A percentile compares a stretch with the other conserved stretches of the same genome.
Evolutionary conservation across 2,329 filamentous ascomycete species (phyloP).

Genomic region (Penicillium decumbens): DNA sequence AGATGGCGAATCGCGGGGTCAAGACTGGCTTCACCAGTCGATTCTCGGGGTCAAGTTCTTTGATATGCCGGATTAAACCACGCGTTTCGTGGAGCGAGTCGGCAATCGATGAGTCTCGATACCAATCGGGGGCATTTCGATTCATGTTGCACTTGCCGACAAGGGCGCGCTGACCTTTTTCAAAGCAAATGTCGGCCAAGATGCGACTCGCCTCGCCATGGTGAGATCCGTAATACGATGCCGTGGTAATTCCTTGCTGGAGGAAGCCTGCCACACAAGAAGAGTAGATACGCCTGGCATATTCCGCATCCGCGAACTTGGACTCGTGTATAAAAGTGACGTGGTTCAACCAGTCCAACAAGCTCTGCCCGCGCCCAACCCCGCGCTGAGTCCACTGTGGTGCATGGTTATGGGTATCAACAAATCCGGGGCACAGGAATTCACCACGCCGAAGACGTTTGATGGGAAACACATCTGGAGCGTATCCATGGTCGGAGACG

Average conservation of each 20-base stretch:
- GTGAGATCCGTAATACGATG: slow-evolving; percentile 35
- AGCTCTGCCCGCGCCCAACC: slow-evolving; percentile 38
- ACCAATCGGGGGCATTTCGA: slow-evolving; percentile 48
- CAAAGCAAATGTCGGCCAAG: slow-evolving; percentile 32
- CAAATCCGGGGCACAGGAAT: slow-evolving; percentile 36
- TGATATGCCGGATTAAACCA: slow-evolving; percentile 49
- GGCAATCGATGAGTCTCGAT: slow-evolving; percentile 46
- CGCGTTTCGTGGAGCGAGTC: slow-evolving; percentile 50
- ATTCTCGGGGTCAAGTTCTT: slow-evolving; percentile 42
- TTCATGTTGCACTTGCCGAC: slow-evolving; percentile 40
- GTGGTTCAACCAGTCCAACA: slow-evolving; percentile 59
- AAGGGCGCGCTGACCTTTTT: slow-evolving; percentile 33
- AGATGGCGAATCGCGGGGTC: slow-evolving; percentile 60
- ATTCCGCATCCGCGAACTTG: slow-evolving; percentile 51
- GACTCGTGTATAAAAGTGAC: slow-evolving; percentile 63
- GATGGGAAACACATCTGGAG: slow-evolving; percentile 25
- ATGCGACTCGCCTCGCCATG: slow-evolving; percentile 31
- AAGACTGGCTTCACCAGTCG: slow-evolving; percentile 49
- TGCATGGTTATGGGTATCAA: slow-evolving; percentile 67
- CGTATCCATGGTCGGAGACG: slow-evolving; percentile 24
- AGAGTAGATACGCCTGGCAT: slow-evolving; percentile 52
- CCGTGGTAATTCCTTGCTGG: slow-evolving; percentile 46
- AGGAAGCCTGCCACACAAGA: slow-evolving; percentile 56
- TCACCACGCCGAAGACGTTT: slow-evolving; percentile 27
- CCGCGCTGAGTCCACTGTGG: slow-evolving; percentile 52